Evolutionary conservation across 1,139 yeast species (phyloP), one percentile per base, ranked within the genome.

Genomic region (Debaryomyces singareniensis): DNA sequence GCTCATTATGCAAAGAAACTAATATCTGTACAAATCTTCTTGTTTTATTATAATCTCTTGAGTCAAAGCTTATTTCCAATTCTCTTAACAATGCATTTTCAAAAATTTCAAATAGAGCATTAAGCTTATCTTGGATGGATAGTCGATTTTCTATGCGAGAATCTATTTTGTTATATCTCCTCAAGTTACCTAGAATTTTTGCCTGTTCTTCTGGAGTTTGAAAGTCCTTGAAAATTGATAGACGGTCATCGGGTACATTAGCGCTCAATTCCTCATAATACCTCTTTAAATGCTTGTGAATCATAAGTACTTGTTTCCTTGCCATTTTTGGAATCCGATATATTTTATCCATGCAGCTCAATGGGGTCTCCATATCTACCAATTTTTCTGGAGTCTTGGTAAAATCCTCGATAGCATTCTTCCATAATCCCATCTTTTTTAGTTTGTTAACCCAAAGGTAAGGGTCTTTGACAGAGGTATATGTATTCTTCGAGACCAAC

Each of bases 61-160:
- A 53, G 30, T 72, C 78, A 41, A 73, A 72, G 40, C 69, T 75
- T 23, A 67, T 58, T 34, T 82, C 93, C 40, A 87, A 66, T 42
- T 86, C 95, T 28, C 77, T 58, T 20, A 84, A 50, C 5, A 83
- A 68, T 0, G 93, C 86, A 46, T 72, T 81, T 31, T 82, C 82
- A 48, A 85, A 84, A 23, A 83, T 63, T 45, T 82, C 93, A 28
- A 77, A 55, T n/a, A 79, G 62, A 2, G 81, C 64, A 23, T 65
- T 66, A 29, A 80, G 55, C 39, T 74, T 69, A 29, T 68, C 74
- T 20, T 63, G 47, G 15, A 64, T 64, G 5, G 55, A 47, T 15
- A 51, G 47, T 30, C 62, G 49, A 3, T 63, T 40, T 35, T 57
- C 53, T 30, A 55, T 61, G 29, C 47, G 43, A 42, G 53, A 46